Base-by-base conservation (phyloP, 208 protist genomes). In the Acanthamoeba lenticulata region DNA sequence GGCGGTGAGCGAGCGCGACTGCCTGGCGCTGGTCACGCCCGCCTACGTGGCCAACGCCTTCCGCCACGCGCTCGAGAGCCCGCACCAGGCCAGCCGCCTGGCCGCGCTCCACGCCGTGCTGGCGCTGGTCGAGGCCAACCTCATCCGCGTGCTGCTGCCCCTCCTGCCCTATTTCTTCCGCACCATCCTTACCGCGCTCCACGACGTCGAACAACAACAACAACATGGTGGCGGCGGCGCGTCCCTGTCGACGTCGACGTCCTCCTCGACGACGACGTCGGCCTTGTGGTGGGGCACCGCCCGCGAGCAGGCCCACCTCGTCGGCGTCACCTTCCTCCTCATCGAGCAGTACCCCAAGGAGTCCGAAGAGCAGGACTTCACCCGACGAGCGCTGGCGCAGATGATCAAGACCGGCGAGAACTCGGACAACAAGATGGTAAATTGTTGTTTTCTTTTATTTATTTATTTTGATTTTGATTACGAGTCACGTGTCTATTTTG, bases 281-380 rank as follows among this genome's bases (percentile, higher is more conserved):
- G 19, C 2, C 34, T 29, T 60, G n/a, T 89, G 79, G 49, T 17
- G 5, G 38, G 49, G 42, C 15, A 62, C 49, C 15, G 79, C 79
- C 4, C 27, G 79, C 15, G 86, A 92, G 57, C 52, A 92, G 44
- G 34, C 42, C 29, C 86, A 92, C 36, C 15, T 92, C 19, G 21
- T 92, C 13, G 86, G 34, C 0, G 52, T 67, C 5, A 74, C 62
- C 32, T 92, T 92, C 62, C 44, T 92, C 27, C 60, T 92, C 24
- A 45, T 92, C 24, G 86, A 92, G 57, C 86, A 92, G 86, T 92
- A 79, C 42, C 86, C 86, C 17, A 92, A 92, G 38, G 86, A 92
- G 38, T 77, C 86, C 21, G 86, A 92, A 32, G 86, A 92, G 38
- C 86, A 92, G 36, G 86, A 92, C 60, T 92, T 92, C 62, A 92